These are phyloP conservation scores for Pilasporangium apinafurcum DNA, from an alignment of 352 stramenopile species.

Conservation along the genomic window DNA sequence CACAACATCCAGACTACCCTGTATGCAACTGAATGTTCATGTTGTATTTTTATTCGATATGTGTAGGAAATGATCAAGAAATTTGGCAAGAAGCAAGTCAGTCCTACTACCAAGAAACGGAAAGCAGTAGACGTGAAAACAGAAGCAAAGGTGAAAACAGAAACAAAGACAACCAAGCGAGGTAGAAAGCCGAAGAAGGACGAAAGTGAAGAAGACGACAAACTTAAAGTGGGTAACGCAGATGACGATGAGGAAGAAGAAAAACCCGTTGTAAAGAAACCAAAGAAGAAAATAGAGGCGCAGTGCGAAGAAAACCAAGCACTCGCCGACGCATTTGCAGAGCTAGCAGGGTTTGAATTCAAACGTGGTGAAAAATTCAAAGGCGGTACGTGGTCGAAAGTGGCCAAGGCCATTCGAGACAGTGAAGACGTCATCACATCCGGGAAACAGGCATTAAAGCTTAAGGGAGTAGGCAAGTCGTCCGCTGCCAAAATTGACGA, in stretches of 20 bases:
- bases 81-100: constrained; percentile 46
- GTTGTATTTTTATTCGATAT: neutral
- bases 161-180: constrained; percentile 14
- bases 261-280: constrained; percentile 47
- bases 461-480: constrained; percentile 83
- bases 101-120: constrained; percentile 47
- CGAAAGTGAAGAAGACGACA: constrained; percentile 12
- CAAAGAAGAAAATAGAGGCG: constrained; percentile 31
- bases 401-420: constrained; percentile 79
- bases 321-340: constrained; percentile 66
- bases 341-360: constrained; percentile 85
- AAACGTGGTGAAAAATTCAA: constrained; percentile 86
- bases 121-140: constrained; percentile 29
- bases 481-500: constrained; percentile 81
- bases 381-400: constrained; percentile 83
- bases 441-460: constrained; percentile 76
- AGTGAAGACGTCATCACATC: constrained; percentile 48
- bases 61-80: constrained; percentile 73
- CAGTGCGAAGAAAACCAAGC: constrained; percentile 57
- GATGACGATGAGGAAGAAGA: constrained; percentile 42
- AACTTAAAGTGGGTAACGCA: constrained; percentile 17
- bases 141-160: constrained; percentile 17
- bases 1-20: neutral
- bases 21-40: too few relatives aligned
- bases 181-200: constrained; percentile 16